Percentiles rank a stretch among this genome's conserved stretches.
Evolutionary conservation across 2,329 filamentous ascomycete genomes (phyloP).

Genomic region (Hypoxylon sp.): DNA sequence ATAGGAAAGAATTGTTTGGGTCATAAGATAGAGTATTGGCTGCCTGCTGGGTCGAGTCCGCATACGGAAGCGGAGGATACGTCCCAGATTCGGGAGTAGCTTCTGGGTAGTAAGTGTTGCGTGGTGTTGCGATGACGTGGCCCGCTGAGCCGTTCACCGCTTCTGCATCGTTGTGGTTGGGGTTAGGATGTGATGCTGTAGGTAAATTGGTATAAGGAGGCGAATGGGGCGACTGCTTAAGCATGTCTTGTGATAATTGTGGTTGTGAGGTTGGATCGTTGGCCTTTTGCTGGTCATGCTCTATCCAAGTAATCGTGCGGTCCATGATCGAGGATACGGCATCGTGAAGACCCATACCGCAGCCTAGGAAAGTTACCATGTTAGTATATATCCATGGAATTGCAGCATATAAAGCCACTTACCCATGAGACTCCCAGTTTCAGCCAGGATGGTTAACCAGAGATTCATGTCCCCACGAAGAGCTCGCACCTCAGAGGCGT

Average conservation of each 20-base stretch:
- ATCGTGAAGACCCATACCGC: constrained; percentile 53
- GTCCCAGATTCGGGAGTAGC: constrained; percentile 38
- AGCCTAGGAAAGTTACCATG: constrained; percentile 48
- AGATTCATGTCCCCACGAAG: constrained; percentile 72
- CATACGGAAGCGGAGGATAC: constrained; percentile 43
- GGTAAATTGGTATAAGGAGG: constrained; percentile 42
- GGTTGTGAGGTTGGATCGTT: constrained; percentile 30
- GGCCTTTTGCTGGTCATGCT: constrained; percentile 57
- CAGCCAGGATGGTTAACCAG: constrained; percentile 74
- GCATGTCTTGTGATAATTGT: constrained; percentile 41
- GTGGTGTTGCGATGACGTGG: constrained; percentile 38
- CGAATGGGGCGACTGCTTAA: constrained; percentile 46
- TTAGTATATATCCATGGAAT: too few species aligned
- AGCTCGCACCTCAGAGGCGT: constrained; percentile 64
- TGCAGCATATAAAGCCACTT: constrained; percentile 44
- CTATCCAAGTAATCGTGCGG: constrained; percentile 61
- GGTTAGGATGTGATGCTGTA: constrained; percentile 27
- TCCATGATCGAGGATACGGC: constrained; percentile 60
- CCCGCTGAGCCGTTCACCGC: constrained; percentile 35
- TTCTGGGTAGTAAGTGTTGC: constrained; percentile 43
- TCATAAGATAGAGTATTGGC: constrained; percentile 42
- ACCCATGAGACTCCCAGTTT: constrained; percentile 74
- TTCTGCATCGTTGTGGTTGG: constrained; percentile 37
- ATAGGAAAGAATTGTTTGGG: constrained; percentile 42
- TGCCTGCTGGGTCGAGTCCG: constrained; percentile 37